Percentiles rank a stretch among this genome's conserved stretches.
These are phyloP conservation scores for Phytophthora multivora DNA, from an alignment of 352 stramenopile genomes.

Conservation along the genomic window DNA sequence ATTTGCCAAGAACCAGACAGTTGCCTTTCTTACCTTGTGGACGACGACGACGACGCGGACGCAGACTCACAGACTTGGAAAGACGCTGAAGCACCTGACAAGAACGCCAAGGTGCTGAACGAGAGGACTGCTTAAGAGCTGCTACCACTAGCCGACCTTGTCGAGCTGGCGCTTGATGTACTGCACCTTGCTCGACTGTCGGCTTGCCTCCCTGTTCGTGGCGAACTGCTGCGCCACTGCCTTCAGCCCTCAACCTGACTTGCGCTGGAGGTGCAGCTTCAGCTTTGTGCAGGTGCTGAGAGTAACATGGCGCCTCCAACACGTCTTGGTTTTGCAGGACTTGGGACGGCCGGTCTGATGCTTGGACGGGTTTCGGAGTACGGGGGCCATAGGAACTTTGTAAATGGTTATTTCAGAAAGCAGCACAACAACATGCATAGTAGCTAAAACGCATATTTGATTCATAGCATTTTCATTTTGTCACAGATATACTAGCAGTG, in stretches of 20 bases:
- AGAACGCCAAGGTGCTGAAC: no score
- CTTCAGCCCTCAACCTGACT: not conserved
- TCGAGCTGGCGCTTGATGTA: not conserved
- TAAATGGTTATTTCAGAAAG: not conserved
- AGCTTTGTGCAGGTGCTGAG: not conserved
- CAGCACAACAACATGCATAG: not conserved
- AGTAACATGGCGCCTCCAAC: conserved; percentile 1
- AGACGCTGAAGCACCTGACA: no score
- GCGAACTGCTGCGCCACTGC: not conserved
- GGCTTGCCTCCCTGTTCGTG: not conserved
- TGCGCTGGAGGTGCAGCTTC: not conserved
- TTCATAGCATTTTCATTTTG: not conserved
- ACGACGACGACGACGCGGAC: no score
- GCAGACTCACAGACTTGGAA: no score
- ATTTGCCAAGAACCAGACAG: no score
- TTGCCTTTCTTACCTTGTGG: no score
- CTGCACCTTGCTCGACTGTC: conserved; percentile 7
- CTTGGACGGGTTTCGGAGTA: not conserved
- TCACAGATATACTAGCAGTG: not conserved
- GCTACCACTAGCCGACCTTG: conserved; percentile 10
- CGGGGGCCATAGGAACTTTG: not conserved
- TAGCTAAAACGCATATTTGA: not conserved
- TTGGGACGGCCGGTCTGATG: not conserved
- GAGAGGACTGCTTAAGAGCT: no score
- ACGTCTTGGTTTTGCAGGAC: not conserved